Evolutionary conservation across 345 rosid species (phyloP), one percentile per base, ranked within the genome.

Genomic region (Cardamine chenopodiifolia): DNA sequence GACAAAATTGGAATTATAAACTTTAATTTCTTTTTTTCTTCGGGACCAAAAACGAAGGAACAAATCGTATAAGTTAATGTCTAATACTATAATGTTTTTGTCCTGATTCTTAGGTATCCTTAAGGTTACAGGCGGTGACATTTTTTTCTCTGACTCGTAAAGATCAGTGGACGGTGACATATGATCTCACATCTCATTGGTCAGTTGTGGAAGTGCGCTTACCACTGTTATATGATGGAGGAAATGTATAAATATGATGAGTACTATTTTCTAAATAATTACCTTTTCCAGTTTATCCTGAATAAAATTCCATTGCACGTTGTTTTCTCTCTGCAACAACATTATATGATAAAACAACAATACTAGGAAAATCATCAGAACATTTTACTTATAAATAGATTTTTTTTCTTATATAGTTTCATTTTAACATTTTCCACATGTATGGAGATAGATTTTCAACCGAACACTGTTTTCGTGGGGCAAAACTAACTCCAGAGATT

Each of bases 11-110:
- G 72, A 75, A 77, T 61, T 77, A 26, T 4, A 28, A 25, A 8
- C 5, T 14, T 13, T n/a, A 2, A n/a, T 9, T 37, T 2, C 29
- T 42, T 34, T 34, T 74, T 53, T 62, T 12, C 49, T 63, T 53
- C 57, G 40, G 69, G 73, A 72, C 79, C 64, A 75, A 78, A 78
- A 75, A 61, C 70, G 66, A 74, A 71, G 70, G 82, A 79, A 75
- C 76, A 70, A 74, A 70, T 74, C 70, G 48, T 69, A 74, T 72
- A 53, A 68, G 70, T 62, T 74, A 68, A 52, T 68, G 66, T 78
- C 62, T 72, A 47, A 68, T 69, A 74, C 45, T 68, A 67, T 73
- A 74, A 61, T 73, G 59, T 55, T 71, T 54, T 78, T 69, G 76
- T 70, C 75, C 59, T 60, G 59, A 44, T 75, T 40, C 49, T 44